Evolutionary conservation across 495 filamentous ascomycete species (phyloP).

Genomic region (Neurospora cerealis): DNA sequence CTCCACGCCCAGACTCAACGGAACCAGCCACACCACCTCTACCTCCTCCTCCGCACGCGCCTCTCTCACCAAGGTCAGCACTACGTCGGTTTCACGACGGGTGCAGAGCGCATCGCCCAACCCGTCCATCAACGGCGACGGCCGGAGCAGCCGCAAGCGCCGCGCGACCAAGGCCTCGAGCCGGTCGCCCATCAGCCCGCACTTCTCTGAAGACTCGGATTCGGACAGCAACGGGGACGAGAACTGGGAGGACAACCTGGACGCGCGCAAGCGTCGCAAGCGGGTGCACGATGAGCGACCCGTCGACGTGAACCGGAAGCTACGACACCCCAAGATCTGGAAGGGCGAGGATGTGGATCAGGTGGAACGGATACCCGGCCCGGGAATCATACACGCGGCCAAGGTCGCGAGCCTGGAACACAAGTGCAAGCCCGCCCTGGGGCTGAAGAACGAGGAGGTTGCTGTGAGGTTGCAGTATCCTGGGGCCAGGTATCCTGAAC

Average conservation of each 20-base stretch:
- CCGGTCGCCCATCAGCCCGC: constrained; percentile 18
- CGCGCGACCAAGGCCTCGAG: constrained; percentile 5
- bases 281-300: constrained; percentile 9
- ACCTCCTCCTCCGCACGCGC: constrained; percentile 5
- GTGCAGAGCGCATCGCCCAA: constrained; percentile 5
- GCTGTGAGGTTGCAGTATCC: constrained; percentile 61
- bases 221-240: constrained; percentile 22
- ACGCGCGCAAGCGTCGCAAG: constrained; percentile 25
- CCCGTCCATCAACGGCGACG: neutral
- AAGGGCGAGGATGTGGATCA: constrained; percentile 40
- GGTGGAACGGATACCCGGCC: constrained; percentile 15
- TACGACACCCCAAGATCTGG: constrained; percentile 49
- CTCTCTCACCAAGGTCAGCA: neutral
- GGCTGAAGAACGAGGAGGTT: constrained; percentile 41
- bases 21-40: neutral
- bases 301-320: constrained; percentile 45
- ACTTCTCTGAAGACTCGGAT: constrained; percentile 22
- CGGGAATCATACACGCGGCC: constrained; percentile 49
- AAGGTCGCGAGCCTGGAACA: constrained; percentile 49
- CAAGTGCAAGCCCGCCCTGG: constrained; percentile 36
- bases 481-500: constrained; percentile 55
- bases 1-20: neutral
- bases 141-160: constrained; percentile 19
- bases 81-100: constrained; percentile 1
- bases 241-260: constrained; percentile 22